Evolutionary conservation across 2,329 filamentous ascomycete genomes (phyloP).

Genomic region (Venturia asperata): DNA sequence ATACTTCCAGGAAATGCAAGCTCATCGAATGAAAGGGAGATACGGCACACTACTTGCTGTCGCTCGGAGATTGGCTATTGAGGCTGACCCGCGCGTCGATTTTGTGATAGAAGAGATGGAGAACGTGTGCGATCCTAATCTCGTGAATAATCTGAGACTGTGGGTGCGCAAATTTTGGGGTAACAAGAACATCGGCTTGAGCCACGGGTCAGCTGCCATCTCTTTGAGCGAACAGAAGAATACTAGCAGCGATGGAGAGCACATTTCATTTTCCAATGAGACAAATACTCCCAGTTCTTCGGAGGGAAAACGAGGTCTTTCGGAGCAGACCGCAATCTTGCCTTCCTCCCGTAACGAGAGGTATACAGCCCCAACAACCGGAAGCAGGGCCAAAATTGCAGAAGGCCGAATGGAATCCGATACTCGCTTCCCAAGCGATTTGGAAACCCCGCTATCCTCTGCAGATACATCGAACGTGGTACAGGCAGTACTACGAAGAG

Average conservation of each 20-base stretch:
- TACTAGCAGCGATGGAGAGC: not conserved
- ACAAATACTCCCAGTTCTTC: not conserved
- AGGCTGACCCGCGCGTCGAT: slow-evolving; percentile 29
- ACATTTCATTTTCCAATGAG: not conserved
- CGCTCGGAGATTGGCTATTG: slow-evolving; percentile 25
- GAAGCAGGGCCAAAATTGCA: not conserved
- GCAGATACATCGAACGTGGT: not conserved
- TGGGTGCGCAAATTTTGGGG: slow-evolving; percentile 12
- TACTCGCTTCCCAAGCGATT: not conserved
- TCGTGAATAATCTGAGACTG: slow-evolving; percentile 7
- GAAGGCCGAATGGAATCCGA: not conserved
- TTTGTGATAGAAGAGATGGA: slow-evolving; percentile 29
- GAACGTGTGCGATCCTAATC: slow-evolving; percentile 21
- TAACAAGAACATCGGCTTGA: not conserved
- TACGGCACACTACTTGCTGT: slow-evolving; percentile 31
- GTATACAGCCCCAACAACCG: not conserved
- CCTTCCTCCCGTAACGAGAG: not conserved
- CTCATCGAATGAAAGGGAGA: slow-evolving; percentile 25
- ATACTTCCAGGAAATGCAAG: slow-evolving; percentile 46
- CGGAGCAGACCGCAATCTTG: not conserved
- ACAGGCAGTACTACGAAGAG: not conserved
- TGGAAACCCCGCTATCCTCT: not conserved
- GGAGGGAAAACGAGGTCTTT: not conserved
- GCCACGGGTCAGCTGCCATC: not conserved
- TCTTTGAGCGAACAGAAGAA: not conserved